phyloP scores from a whole-genome alignment of 1,139 yeast species.

The Hyphopichia fennica region DNA sequence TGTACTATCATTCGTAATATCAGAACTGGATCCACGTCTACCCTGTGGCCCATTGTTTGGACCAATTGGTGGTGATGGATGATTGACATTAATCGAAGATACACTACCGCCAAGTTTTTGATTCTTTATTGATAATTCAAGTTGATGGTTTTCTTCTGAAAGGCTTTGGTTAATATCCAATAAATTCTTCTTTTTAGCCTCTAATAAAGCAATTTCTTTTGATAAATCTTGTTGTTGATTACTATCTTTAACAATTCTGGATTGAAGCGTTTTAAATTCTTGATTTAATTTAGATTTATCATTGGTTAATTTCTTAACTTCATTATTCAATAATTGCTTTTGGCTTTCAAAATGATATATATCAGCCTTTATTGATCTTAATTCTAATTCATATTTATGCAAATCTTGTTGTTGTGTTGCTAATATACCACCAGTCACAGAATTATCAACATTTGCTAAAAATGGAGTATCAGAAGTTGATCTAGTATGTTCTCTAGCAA shows the following conservation, averaged over 20 bases:
- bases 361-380: conserved; percentile 40
- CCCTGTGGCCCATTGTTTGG: not conserved
- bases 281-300: conserved; percentile 31
- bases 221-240: conserved; percentile 24
- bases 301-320: conserved; percentile 26
- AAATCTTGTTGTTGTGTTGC: conserved; percentile 3
- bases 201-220: conserved; percentile 31
- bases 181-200: conserved; percentile 23
- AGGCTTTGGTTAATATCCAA: conserved; percentile 24
- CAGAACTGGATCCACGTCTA: not conserved
- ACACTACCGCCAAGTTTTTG: not conserved
- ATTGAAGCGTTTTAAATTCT: conserved; percentile 25
- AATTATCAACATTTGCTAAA: conserved; percentile 13
- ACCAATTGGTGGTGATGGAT: not conserved
- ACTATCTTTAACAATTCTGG: conserved; percentile 22
- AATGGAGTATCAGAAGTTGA: conserved; percentile 41
- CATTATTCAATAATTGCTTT: conserved; percentile 25
- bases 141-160: conserved; percentile 23
- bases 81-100: not conserved
- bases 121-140: conserved; percentile 10
- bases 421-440: not conserved
- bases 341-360: conserved; percentile 37
- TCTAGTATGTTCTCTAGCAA: conserved; percentile 29
- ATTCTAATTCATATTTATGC: conserved; percentile 28
- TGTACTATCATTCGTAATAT: conserved; percentile 2